A percentile compares a stretch with the other conserved stretches of the same genome.
These are phyloP conservation scores for Vitis rotundifolia DNA, from an alignment of 164 flowering plant species.

Conservation along the genomic window DNA sequence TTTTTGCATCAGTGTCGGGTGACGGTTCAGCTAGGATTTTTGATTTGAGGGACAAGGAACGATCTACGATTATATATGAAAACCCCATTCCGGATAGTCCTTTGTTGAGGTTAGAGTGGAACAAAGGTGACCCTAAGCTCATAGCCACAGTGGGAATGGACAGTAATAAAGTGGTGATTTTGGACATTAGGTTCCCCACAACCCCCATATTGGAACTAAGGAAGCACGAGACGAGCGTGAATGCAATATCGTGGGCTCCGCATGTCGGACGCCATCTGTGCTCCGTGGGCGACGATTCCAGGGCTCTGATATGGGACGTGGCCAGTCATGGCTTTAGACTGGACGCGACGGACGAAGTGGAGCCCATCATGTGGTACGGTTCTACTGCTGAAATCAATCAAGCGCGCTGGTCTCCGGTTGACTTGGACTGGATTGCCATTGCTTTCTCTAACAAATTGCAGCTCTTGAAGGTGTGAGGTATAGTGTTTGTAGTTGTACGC, in stretches of 20 bases:
- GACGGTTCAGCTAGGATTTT: slow-evolving; percentile 40
- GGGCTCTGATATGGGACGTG: slow-evolving; percentile 42
- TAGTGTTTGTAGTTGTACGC: no score
- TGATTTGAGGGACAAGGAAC: slow-evolving; percentile 40
- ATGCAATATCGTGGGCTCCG: slow-evolving; percentile 38
- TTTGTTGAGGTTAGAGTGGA: slow-evolving; percentile 42
- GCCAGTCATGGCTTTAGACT: background rate
- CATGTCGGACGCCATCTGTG: slow-evolving; percentile 25
- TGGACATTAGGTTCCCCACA: slow-evolving; percentile 40
- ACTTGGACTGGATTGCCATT: slow-evolving; percentile 38
- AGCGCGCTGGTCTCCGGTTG: slow-evolving; percentile 33
- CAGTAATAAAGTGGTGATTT: slow-evolving; percentile 32
- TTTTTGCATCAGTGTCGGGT: slow-evolving; percentile 39
- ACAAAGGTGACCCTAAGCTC: slow-evolving; percentile 38
- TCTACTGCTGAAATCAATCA: slow-evolving; percentile 37
- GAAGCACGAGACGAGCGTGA: slow-evolving; percentile 36
- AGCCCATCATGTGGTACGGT: slow-evolving; percentile 33
- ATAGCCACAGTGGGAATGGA: slow-evolving; percentile 42
- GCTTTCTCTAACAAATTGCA: slow-evolving; percentile 33
- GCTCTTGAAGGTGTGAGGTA: slow-evolving; percentile 27
- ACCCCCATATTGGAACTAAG: slow-evolving; percentile 33
- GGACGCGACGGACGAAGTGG: slow-evolving; percentile 10
- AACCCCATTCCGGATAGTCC: slow-evolving; percentile 24
- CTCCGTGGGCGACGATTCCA: slow-evolving; percentile 38
- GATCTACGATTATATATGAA: slow-evolving; percentile 47